Evolutionary conservation across 805 yeast genomes (phyloP).

Genomic region (Ogataea parapolymorpha): DNA sequence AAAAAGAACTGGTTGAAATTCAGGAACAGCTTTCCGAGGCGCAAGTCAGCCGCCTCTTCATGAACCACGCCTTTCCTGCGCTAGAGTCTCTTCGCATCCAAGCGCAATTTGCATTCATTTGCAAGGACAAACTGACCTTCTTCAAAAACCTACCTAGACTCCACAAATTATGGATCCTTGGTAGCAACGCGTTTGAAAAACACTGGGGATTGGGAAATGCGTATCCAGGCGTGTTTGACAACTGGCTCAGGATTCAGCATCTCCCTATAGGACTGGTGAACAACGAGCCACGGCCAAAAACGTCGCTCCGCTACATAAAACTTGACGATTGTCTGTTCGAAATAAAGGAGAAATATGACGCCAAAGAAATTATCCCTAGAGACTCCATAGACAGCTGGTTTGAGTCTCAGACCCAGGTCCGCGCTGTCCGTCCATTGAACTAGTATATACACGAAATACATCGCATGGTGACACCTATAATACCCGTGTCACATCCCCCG

Average conservation of each 20-base stretch:
- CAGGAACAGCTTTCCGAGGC: slow-evolving; percentile 16
- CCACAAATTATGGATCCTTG: slow-evolving; percentile 42
- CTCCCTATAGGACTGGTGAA: slow-evolving; percentile 41
- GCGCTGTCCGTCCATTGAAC: neutral
- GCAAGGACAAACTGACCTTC: slow-evolving; percentile 26
- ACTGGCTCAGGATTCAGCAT: slow-evolving; percentile 55
- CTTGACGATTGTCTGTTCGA: slow-evolving; percentile 51
- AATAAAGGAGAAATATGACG: slow-evolving; percentile 23
- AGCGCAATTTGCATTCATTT: slow-evolving; percentile 30
- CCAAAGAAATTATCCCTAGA: slow-evolving; percentile 36
- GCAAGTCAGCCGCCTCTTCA: slow-evolving; percentile 19
- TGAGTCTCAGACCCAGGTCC: slow-evolving; percentile 26
- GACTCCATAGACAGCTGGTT: slow-evolving; percentile 50
- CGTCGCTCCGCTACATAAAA: slow-evolving; percentile 36
- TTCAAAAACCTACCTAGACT: slow-evolving; percentile 31
- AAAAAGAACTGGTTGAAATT: slow-evolving; percentile 19
- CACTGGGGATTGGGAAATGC: slow-evolving; percentile 55
- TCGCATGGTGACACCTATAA: neutral
- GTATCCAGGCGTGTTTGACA: slow-evolving; percentile 53
- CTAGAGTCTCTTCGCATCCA: slow-evolving; percentile 42
- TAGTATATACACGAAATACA: too few species aligned
- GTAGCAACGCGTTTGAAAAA: slow-evolving; percentile 48
- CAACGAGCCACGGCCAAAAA: slow-evolving; percentile 10
- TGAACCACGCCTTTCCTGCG: slow-evolving; percentile 15
- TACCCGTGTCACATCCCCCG: neutral